Evolutionary conservation across 2,329 filamentous ascomycete species (phyloP).

Genomic region (Rasamsonia emersonii): DNA sequence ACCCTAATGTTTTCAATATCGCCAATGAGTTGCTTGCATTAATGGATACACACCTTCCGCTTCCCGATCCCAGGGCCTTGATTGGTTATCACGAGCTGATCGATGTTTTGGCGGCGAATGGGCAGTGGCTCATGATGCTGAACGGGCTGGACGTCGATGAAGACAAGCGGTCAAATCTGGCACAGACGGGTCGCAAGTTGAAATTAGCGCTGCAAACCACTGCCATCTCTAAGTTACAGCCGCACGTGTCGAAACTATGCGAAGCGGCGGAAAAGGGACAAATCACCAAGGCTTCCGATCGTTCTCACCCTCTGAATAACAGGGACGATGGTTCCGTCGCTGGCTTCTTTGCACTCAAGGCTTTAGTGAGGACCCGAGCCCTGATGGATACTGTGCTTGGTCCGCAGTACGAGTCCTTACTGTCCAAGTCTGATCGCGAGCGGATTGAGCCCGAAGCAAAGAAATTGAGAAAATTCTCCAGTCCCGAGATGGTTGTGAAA

Average conservation of each 20-base stretch:
- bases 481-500: slow-evolving; percentile 11
- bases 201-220: slow-evolving; percentile 15
- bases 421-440: slow-evolving; percentile 18
- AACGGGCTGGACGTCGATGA: slow-evolving; percentile 16
- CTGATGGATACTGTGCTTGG: slow-evolving; percentile 29
- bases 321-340: slow-evolving; percentile 17
- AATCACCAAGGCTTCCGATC: slow-evolving; percentile 3
- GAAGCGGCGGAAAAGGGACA: slow-evolving; percentile 17
- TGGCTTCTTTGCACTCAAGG: slow-evolving; percentile 14
- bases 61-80: slow-evolving; percentile 23
- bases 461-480: slow-evolving; percentile 23
- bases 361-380: slow-evolving; percentile 20
- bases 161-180: slow-evolving; percentile 12
- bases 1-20: slow-evolving; percentile 57
- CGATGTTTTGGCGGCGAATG: slow-evolving; percentile 16
- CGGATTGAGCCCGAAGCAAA: slow-evolving; percentile 17
- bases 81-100: slow-evolving; percentile 22
- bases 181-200: slow-evolving; percentile 18
- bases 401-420: slow-evolving; percentile 12
- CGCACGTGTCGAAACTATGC: slow-evolving; percentile 20
- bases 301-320: slow-evolving; percentile 6
- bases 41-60: slow-evolving; percentile 41
- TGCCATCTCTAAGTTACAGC: slow-evolving; percentile 18
- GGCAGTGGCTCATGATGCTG: slow-evolving; percentile 20
- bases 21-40: slow-evolving; percentile 57